Evolutionary conservation across 2,329 filamentous ascomycete genomes (phyloP), one percentile per base, ranked within the genome.

Genomic region (Penicillium sp.): DNA sequence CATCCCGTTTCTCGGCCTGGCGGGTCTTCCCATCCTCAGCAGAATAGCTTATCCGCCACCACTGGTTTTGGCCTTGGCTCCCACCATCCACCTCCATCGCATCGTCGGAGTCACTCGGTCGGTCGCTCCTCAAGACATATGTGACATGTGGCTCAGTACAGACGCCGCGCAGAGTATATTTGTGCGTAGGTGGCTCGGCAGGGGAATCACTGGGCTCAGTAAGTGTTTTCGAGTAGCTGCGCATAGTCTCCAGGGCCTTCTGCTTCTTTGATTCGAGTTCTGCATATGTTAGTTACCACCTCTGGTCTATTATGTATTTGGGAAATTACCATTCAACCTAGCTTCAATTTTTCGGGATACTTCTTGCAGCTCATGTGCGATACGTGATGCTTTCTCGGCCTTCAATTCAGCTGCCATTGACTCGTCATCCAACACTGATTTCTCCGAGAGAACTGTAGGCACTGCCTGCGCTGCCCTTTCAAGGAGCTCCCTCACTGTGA

Each of bases 101-200:
- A 59, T 67, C 54, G 2, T 60, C 52, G 21, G 71, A 59, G 14
- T 48, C 45, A n/a, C 58, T 52, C 8, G 58, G 33, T 3, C 49
- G 64, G 11, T 61, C 70, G 5, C 73, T 74, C 23, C 76, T 75
- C 16, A 84, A 74, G 14, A 87, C 68, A 61, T 86, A 87, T 29
- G 80, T 83, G 23, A 85, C 77, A 61, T 83, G 79, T 1, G 81
- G 77, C 45, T 81, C 77, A 3, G 83, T 86, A 33, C 82, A 82
- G 5, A 87, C 80, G 24, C 84, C 84, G 40, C 80, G 79, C 19
- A 87, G 75, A 1, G 78, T 79, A 64, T 87, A 87, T 46, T 76
- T 79, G 60, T 78, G 67, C 45, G 75, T 64, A 36, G 76, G 76
- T 34, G 73, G 65, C 31, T 76, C 67, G 11, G 73, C 67, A 13